Percentiles rank a stretch among this genome's conserved stretches.
These are phyloP conservation scores for Sordariomycetes sp. DNA, from an alignment of 2,329 filamentous ascomycete species.

Conservation along the genomic window DNA sequence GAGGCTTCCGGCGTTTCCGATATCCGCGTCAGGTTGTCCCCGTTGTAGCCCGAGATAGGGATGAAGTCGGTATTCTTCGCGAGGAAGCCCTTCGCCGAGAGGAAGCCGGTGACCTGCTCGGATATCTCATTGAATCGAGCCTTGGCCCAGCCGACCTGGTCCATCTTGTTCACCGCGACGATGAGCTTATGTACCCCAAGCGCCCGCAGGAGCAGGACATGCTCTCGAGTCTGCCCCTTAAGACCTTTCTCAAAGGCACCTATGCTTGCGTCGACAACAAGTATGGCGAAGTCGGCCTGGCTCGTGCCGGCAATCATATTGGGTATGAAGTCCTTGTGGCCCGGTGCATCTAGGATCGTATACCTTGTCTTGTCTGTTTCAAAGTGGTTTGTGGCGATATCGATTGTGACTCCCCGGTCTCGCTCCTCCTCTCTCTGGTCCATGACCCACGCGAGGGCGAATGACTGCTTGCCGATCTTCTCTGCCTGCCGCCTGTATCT, in stretches of 20 bases:
- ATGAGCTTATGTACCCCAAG: constrained; percentile 84
- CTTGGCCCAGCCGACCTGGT: constrained; percentile 73
- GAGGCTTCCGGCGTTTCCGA: constrained; percentile 44
- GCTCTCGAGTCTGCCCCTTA: constrained; percentile 88
- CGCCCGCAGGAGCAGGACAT: constrained; percentile 79
- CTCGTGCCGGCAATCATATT: constrained; percentile 98
- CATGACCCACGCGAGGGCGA: constrained; percentile 93
- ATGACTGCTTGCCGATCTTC: constrained; percentile 86
- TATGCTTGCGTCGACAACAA: constrained; percentile 84
- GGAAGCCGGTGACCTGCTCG: constrained; percentile 72
- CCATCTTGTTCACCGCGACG: constrained; percentile 92
- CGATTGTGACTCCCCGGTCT: constrained; percentile 84
- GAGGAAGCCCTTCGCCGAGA: constrained; percentile 73
- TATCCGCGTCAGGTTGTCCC: constrained; percentile 67
- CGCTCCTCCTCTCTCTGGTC: constrained; percentile 88
- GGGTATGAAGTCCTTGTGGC: constrained; percentile 90
- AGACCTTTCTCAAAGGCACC: constrained; percentile 91
- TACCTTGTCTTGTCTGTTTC: constrained; percentile 80
- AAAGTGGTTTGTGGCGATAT: constrained; percentile 91
- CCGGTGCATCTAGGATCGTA: constrained; percentile 90
- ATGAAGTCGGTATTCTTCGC: constrained; percentile 75
- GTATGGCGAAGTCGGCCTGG: constrained; percentile 88
- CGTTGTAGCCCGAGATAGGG: constrained; percentile 79
- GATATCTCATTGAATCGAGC: constrained; percentile 77
- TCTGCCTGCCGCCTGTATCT: constrained; percentile 83